Conservation (phyloP, 1,284 basidiomycete genomes). For the Cutaneotrichosporon sp. region DNA sequence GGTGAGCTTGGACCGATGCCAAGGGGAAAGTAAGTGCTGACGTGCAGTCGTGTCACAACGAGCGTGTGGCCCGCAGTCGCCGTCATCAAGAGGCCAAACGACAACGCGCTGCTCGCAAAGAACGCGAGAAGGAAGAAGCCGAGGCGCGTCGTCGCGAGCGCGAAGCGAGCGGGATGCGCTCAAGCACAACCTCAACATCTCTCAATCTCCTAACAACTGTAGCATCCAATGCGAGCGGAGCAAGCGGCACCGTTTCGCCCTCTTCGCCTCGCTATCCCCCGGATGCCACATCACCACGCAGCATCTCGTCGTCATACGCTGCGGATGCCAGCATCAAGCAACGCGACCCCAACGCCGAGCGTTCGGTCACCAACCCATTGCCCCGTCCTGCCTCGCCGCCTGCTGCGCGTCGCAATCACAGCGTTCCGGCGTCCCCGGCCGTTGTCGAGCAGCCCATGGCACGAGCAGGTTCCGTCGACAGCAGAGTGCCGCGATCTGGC, state of each 20-base stretch:
- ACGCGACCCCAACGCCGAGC: constrained; percentile 1
- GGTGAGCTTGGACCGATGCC: constrained; percentile 47
- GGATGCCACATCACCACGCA: background rate
- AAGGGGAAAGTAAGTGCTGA: constrained; percentile 11
- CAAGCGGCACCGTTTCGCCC: background rate
- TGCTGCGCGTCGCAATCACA: background rate
- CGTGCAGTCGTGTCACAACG: constrained; percentile 74
- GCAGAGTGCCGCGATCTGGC: background rate
- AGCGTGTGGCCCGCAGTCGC: constrained; percentile 85
- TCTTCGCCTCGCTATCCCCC: constrained; percentile 2
- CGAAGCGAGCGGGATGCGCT: constrained; percentile 1
- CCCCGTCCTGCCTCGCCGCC: background rate
- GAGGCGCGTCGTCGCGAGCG: constrained; percentile 14
- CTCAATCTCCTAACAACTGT: constrained; percentile 13
- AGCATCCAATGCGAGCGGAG: background rate
- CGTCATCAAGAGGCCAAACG: constrained; percentile 74
- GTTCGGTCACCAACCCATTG: constrained; percentile 1
- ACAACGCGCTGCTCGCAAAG: constrained; percentile 45
- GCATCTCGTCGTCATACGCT: background rate
- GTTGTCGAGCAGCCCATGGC: background rate
- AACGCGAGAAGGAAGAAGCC: constrained; percentile 33
- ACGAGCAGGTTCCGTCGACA: constrained; percentile 1
- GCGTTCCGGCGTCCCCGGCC: constrained; percentile 3
- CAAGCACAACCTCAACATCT: constrained; percentile 13
- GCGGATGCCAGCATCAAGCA: background rate